Base-by-base conservation (phyloP, 768 basidiomycete species). In the Suillus subaureus region DNA sequence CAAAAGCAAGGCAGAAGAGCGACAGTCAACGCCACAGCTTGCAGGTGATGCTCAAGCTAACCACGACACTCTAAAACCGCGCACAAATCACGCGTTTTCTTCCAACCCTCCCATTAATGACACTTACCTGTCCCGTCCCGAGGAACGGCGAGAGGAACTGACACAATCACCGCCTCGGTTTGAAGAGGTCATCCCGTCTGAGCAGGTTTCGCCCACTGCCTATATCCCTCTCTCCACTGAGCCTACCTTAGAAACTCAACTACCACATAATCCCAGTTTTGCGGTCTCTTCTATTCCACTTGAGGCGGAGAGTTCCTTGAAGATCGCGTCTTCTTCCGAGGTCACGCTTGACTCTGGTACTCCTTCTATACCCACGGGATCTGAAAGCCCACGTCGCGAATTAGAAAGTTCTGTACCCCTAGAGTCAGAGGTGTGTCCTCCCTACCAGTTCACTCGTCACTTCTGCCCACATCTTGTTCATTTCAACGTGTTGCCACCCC, bases 1-100 rank as follows among this genome's bases (percentile, higher is more conserved):
- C 63, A 51, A 13, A 54, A 61, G 39, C 37, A 39, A n/a, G 52
- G 26, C 26, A 33, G 40, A 60, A 3, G 18, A 31, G 6, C 26
- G 7, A 18, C 18, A 21, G 1, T 13, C 15, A 23, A 43, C 11
- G 1, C 6, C 18, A 43, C 40, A 60, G 12, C 18, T 31, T 60
- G 11, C 55, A 35, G 18, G 55, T 23, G 31, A 35, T 35, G 31
- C 45, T 62, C 33, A 35, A 35, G 37, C 61, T 16, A 11, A 31
- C 16, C 61, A 39, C 18, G 31, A 60, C 21, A 8, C 26, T 33
- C 21, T 26, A 23, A 35, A 11, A 12, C 9, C 55, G 3, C 52
- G 9, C 15, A 39, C 31, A 33, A 58, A 60, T 60, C 28, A 62
- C 55, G 54, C 55, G n/a, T 52, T 60, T 62, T 57, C 15, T n/a